Evolutionary conservation across 225 moss, liverwort and hornwort species (phyloP), one percentile per base, ranked within the genome.

Genomic region (Antitrichia curtipendula): DNA sequence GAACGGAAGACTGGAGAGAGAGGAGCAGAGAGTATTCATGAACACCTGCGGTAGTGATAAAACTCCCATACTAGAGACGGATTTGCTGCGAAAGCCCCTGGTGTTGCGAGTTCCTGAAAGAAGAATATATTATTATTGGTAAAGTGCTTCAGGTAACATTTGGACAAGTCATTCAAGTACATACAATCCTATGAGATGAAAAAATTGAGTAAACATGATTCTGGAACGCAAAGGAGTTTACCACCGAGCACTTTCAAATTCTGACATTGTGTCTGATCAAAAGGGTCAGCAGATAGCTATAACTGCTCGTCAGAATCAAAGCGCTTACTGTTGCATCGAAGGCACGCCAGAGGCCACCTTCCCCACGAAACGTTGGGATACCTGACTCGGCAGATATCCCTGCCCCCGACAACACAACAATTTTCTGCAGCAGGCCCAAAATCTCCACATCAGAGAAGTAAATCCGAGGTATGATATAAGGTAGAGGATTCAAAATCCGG

Each of bases 371-470:
- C 40, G 98, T 98, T 43, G 98, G 96, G 89, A 98, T 96, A 76
- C 98, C 96, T 13, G 98, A 98, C 88, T 96, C 96, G 56, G 98
- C 96, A 78, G 98, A 98, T 59, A 97, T 96, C 74, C 98, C 98
- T 80, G 96, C 96, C 49, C 98, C 98, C 34, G 98, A 93, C 87
- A 96, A 88, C 52, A 96, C 95, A 38, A 94, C 92, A 84, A 98
- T 91, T 91, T 98, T 98, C 98, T 98, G 94, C 91, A 90, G 70
- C 71, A 87, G 56, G 22, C 31, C 45, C 88, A 80, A 78, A 75
- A 66, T 45, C 25, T 82, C 60, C 65, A 73, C 62, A 70, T 89
- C 75, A 85, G 80, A 82, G 47, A 66, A 32, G 73, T 29, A 58
- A 56, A 71, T 81, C 36, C 62, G 61, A 87, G 27, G 38, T 34